A percentile compares a stretch with the other conserved stretches of the same genome.
These are phyloP conservation scores for Carex cristatella DNA, from an alignment of 176 grass and related monocot species.

Conservation along the genomic window DNA sequence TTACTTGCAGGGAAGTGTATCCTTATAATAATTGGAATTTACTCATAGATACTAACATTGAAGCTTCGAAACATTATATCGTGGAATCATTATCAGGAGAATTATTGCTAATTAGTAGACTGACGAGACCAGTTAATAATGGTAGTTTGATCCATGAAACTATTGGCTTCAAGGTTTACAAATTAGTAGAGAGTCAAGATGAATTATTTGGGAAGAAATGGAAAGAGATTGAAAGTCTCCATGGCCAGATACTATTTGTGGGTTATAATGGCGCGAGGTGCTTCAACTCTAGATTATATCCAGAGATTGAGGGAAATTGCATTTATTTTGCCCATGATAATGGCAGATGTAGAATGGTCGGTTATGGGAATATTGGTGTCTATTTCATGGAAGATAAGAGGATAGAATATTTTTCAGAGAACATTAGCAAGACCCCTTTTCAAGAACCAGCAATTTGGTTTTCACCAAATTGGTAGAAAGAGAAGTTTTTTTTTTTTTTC, in stretches of 20 bases:
- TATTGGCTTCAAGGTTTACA: background rate
- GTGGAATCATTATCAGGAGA: no score
- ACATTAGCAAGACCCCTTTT: background rate
- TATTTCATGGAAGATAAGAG: constrained; percentile 1
- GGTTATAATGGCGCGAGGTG: background rate
- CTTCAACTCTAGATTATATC: background rate
- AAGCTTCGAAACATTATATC: background rate
- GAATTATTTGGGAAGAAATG: background rate
- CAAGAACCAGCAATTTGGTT: background rate
- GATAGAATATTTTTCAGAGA: background rate
- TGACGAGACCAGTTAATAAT: background rate
- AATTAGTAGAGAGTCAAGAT: background rate
- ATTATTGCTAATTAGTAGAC: no score
- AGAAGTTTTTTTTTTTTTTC: background rate
- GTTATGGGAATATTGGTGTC: background rate
- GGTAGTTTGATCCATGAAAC: background rate
- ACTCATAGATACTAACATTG: background rate
- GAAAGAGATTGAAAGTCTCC: background rate
- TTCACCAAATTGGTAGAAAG: background rate
- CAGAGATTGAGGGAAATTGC: background rate
- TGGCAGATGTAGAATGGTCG: background rate
- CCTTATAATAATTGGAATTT: background rate
- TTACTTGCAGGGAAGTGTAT: background rate
- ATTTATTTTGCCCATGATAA: background rate
- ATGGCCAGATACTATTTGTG: background rate